These are phyloP conservation scores for Xylaria arbuscula DNA, from an alignment of 2,329 filamentous ascomycete species.

Conservation along the genomic window DNA sequence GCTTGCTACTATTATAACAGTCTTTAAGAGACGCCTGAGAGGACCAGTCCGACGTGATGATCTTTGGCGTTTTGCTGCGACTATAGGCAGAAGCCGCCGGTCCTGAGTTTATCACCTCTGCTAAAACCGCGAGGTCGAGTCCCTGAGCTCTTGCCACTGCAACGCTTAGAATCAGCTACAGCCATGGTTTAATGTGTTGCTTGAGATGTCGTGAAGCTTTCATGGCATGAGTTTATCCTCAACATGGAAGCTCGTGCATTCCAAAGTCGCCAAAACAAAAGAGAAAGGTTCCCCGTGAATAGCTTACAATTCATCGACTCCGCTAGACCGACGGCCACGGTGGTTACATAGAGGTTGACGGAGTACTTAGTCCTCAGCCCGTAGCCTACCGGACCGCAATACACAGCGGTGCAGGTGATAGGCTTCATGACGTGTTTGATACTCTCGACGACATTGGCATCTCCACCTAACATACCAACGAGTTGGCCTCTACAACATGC, in stretches of 20 bases:
- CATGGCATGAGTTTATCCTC: neutral
- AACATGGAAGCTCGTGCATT: neutral
- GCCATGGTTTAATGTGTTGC: too few species aligned
- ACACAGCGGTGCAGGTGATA: constrained; percentile 49
- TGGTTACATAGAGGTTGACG: constrained; percentile 48
- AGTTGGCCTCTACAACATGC: constrained; percentile 40
- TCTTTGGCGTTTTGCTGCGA: constrained; percentile 48
- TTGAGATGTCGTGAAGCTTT: neutral
- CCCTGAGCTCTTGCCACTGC: constrained; percentile 48
- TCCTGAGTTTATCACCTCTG: constrained; percentile 47
- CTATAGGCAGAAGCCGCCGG: constrained; percentile 50
- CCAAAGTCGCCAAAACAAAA: neutral
- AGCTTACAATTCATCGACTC: constrained; percentile 47
- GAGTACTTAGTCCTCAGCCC: constrained; percentile 51
- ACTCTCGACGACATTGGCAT: constrained; percentile 41
- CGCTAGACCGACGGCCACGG: constrained; percentile 49
- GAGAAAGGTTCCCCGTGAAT: neutral
- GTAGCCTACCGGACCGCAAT: constrained; percentile 50
- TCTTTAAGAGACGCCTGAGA: constrained; percentile 49
- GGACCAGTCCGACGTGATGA: constrained; percentile 47
- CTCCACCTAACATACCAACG: constrained; percentile 52
- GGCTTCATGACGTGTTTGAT: constrained; percentile 44
- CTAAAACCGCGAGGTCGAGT: constrained; percentile 48
- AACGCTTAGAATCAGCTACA: neutral
- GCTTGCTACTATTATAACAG: constrained; percentile 48